Evolutionary conservation across 176 grass and related monocot genomes (phyloP).

Genomic region (Alloteropsis semialata): DNA sequence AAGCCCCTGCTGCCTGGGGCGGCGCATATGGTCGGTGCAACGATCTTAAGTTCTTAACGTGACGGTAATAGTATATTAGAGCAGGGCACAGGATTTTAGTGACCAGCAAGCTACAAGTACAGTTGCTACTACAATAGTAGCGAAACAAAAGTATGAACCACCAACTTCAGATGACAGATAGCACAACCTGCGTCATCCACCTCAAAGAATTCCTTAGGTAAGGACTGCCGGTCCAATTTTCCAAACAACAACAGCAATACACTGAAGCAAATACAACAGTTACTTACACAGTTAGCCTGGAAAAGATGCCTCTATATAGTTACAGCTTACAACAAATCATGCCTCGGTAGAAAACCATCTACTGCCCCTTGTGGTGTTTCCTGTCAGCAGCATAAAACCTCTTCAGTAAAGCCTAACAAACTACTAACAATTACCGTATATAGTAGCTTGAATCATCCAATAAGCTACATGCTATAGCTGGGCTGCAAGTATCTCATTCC

Average conservation of each 20-base stretch:
- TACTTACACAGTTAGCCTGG: constrained; percentile 30
- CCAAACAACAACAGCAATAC: not conserved
- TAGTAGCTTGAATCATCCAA: not conserved
- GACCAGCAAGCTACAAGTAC: not conserved
- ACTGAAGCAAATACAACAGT: not conserved
- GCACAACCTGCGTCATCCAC: not conserved
- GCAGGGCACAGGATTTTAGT: not conserved
- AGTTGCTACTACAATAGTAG: no score
- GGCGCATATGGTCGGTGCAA: not conserved
- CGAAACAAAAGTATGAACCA: no score
- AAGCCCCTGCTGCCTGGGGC: not conserved
- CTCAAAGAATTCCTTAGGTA: not conserved
- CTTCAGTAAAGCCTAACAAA: constrained; percentile 12
- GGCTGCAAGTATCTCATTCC: constrained; percentile 83
- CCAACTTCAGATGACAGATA: no score
- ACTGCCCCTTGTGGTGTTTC: not conserved
- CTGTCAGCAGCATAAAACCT: not conserved
- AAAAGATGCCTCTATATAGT: not conserved
- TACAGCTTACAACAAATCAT: constrained; percentile 17
- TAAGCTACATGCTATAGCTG: constrained; percentile 47
- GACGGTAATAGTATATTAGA: not conserved
- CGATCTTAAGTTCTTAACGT: not conserved
- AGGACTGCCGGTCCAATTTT: not conserved
- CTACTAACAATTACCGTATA: not conserved
- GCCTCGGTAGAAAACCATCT: not conserved